phyloP scores from a whole-genome alignment of 192 early-diverging fungal species.

The Diversispora epigaea region DNA sequence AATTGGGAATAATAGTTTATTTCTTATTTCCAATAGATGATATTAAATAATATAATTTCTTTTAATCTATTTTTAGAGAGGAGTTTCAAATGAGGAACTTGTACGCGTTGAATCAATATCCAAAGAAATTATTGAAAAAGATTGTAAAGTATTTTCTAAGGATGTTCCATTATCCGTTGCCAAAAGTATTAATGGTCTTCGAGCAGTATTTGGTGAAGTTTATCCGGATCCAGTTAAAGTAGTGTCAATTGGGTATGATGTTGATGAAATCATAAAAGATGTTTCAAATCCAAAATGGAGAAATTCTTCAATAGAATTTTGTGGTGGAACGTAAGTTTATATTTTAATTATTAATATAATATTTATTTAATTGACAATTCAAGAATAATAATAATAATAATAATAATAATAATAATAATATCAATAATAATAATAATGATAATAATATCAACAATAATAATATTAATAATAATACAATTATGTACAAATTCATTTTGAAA shows the following conservation, averaged over 20 bases:
- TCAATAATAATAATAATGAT: too few relatives aligned
- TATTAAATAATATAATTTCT: too few relatives aligned
- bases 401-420: too few relatives aligned
- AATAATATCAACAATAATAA: neutral
- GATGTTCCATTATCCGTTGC: constrained; percentile 83
- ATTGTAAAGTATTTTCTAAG: constrained; percentile 74
- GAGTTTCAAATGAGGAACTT: constrained; percentile 67
- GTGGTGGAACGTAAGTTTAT: constrained; percentile 83
- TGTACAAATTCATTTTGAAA: constrained; percentile 1
- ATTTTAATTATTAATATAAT: neutral
- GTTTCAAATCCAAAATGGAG: constrained; percentile 80
- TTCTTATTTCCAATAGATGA: neutral
- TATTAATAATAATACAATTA: neutral
- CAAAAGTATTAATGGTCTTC: constrained; percentile 84
- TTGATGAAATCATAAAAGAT: constrained; percentile 82
- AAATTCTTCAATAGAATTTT: constrained; percentile 89
- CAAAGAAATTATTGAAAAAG: constrained; percentile 72
- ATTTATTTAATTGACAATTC: neutral
- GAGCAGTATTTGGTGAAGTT: constrained; percentile 96
- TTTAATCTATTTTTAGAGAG: constrained; percentile 39
- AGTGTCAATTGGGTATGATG: constrained; percentile 85
- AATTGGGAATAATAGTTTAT: neutral
- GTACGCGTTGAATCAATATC: constrained; percentile 74
- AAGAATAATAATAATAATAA: neutral
- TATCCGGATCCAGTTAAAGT: constrained; percentile 99